Base-by-base conservation (phyloP, 306 rosid genomes). In the Datisca glomerata region DNA sequence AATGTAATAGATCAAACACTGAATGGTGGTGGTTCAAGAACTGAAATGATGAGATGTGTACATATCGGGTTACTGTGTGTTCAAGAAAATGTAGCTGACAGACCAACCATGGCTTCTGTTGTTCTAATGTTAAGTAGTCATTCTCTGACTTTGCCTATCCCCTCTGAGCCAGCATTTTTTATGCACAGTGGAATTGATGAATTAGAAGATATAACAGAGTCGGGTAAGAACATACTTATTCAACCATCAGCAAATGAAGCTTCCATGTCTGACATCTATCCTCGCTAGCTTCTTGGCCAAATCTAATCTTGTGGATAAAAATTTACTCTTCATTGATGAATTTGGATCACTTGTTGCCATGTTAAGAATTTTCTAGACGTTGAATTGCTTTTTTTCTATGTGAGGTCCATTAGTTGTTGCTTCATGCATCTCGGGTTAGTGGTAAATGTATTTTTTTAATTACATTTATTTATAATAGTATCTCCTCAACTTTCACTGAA, bases 101-200 rank as follows among this genome's bases (percentile, higher is more conserved):
- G 76, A 20, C 89, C 89, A 7, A 61, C 77, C 2, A 71, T 74
- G 79, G 62, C 42, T 17, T 40, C 74, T 6, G 16, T 79, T 21
- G 57, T 68, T 45, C 59, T 69, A 37, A 33, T 74, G 70, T 65
- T 79, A 2, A 63, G 22, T 22, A 66, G 80, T 21, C 24, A 53
- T 51, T 59, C 75, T 12, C 49, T 65, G 8, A 42, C 51, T 13
- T 18, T 65, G 3, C 50, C 67, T 16, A 0, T 5, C 17, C 78
- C 75, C 21, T 43, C 53, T 21, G 38, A 43, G 15, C 75, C 80
- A 6, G 73, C 66, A 4, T 46, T 52, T 46, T 47, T 36, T 31
- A 23, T 53, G 37, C 55, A 7, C 1, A 62, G 59, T 21, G n/a
- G n/a, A n/a, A 42, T 2, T 5, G 12, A 8, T 19, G 3, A 13